Percentiles rank a stretch among this genome's conserved stretches.
These are phyloP conservation scores for Corchorus capsularis DNA, from an alignment of 345 rosid genomes.

Conservation along the genomic window DNA sequence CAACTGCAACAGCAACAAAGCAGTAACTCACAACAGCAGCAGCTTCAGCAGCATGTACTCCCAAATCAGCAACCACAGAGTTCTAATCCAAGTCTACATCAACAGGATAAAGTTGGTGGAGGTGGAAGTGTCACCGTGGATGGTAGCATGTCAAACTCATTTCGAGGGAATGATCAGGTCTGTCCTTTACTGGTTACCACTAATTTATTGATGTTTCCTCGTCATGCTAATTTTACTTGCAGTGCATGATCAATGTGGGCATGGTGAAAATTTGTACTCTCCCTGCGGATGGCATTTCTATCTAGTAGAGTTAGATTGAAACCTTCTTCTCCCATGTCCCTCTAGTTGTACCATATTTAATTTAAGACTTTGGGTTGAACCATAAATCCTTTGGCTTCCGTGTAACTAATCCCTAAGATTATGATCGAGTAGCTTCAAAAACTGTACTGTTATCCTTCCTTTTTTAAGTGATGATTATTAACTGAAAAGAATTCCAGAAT, in stretches of 20 bases:
- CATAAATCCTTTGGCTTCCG: conserved; percentile 2
- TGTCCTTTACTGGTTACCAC: conserved; percentile 32
- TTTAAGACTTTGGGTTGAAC: not conserved
- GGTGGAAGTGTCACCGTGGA: conserved; percentile 68
- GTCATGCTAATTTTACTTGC: not conserved
- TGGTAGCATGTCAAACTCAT: conserved; percentile 88
- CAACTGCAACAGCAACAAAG: conserved; percentile 56
- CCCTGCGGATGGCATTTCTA: not conserved
- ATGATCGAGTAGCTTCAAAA: not conserved
- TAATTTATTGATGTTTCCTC: not conserved
- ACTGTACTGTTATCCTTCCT: not conserved
- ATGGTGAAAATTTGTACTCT: not conserved
- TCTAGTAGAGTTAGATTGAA: not conserved
- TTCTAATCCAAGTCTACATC: conserved; percentile 63
- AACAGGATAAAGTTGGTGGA: conserved; percentile 86
- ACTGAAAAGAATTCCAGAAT: not conserved
- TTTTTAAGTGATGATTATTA: too few species aligned
- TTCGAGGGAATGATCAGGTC: conserved; percentile 98
- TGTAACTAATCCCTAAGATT: not conserved
- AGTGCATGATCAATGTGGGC: not conserved
- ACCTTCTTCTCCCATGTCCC: not conserved
- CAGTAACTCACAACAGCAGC: conserved; percentile 32
- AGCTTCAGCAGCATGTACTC: conserved; percentile 63
- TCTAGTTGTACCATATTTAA: not conserved
- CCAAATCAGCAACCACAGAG: conserved; percentile 75